Evolutionary conservation across 805 yeast species (phyloP).

Genomic region (Kodamaea laetipori): DNA sequence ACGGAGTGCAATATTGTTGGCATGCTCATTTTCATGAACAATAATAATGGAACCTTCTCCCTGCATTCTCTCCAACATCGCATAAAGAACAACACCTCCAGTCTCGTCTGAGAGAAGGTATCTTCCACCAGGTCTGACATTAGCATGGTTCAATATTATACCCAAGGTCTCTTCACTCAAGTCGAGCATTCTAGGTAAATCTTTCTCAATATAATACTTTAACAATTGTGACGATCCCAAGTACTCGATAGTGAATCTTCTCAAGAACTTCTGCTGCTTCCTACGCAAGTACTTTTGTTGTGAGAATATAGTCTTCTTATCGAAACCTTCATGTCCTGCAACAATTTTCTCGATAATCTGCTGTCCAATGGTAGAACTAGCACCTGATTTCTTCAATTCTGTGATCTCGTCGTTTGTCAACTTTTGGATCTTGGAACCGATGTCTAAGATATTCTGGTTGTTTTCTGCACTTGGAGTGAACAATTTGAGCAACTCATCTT

Average conservation of each 20-base stretch:
- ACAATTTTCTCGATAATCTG: constrained; percentile 80
- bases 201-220: constrained; percentile 76
- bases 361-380: constrained; percentile 64
- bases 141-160: constrained; percentile 71
- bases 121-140: constrained; percentile 85
- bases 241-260: constrained; percentile 80
- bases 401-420: constrained; percentile 82
- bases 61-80: constrained; percentile 87
- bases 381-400: constrained; percentile 69
- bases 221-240: constrained; percentile 70
- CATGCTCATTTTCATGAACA: constrained; percentile 91
- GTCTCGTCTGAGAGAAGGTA: constrained; percentile 90
- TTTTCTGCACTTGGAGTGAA: constrained; percentile 54
- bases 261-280: constrained; percentile 86
- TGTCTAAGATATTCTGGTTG: constrained; percentile 64
- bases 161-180: constrained; percentile 86
- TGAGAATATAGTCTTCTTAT: constrained; percentile 83
- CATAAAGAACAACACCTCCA: constrained; percentile 85
- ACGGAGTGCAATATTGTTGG: constrained; percentile 71
- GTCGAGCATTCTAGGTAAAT: constrained; percentile 69
- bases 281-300: constrained; percentile 91
- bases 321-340: constrained; percentile 81
- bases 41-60: constrained; percentile 71
- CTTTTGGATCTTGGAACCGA: constrained; percentile 72
- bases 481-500: constrained; percentile 38